These are phyloP conservation scores for Yamadazyma sp. DNA, from an alignment of 805 yeast species.

Conservation along the genomic window DNA sequence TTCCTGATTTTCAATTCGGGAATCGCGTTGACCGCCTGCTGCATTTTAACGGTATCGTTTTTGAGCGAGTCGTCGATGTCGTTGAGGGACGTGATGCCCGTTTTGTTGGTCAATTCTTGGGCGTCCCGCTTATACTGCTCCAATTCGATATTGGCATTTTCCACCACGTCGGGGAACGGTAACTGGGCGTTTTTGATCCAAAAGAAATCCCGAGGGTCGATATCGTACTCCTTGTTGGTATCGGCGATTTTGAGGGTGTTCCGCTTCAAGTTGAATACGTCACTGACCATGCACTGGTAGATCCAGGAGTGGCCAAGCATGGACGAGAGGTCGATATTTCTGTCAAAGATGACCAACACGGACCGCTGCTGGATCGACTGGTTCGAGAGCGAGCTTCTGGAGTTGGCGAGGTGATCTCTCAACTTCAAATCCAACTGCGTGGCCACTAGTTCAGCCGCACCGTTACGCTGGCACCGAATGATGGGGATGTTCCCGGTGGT, in stretches of 20 bases:
- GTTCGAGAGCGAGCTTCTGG: conserved; percentile 28
- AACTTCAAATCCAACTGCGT: conserved; percentile 79
- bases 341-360: conserved; percentile 79
- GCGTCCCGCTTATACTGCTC: conserved; percentile 84
- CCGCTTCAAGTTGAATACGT: conserved; percentile 77
- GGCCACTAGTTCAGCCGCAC: conserved; percentile 94
- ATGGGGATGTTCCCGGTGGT: conserved; percentile 83
- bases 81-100: conserved; percentile 68
- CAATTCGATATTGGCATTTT: conserved; percentile 84
- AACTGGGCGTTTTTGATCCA: conserved; percentile 82
- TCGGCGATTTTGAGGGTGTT: conserved; percentile 69
- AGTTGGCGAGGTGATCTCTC: conserved; percentile 81
- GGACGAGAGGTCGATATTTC: conserved; percentile 86
- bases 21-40: conserved; percentile 84
- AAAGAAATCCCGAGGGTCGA: conserved; percentile 91
- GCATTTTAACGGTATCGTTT: conserved; percentile 56
- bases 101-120: conserved; percentile 73
- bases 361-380: conserved; percentile 49
- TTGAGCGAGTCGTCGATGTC: conserved; percentile 63
- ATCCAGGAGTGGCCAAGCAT: conserved; percentile 99
- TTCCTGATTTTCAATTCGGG: conserved; percentile 92
- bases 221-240: conserved; percentile 61
- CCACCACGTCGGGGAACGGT: conserved; percentile 99
- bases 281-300: conserved; percentile 94
- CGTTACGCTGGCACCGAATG: conserved; percentile 86